Base-by-base conservation (phyloP, 768 basidiomycete genomes). In the Kwoniella newhampshirensis region DNA sequence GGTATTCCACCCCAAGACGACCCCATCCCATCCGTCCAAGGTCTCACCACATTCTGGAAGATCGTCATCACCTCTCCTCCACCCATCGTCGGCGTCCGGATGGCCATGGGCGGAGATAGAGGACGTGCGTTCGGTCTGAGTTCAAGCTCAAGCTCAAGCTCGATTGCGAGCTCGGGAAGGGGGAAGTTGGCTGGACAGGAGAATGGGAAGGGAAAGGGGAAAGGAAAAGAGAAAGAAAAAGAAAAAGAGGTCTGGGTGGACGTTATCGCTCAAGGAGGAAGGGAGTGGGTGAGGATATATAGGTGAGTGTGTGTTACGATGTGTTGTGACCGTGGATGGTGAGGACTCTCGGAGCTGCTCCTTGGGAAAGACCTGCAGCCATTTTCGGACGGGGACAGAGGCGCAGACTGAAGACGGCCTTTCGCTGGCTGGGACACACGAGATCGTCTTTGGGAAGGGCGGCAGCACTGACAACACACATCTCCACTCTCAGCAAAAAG, bases 221-320 rank as follows among this genome's bases (percentile, higher is more conserved):
- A 52, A 37, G 53, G 42, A 12, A 55, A 55, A 37, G 43, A 49
- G 17, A 55, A 55, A 27, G 43, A 49, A n/a, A 54, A 46, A 23
- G 56, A 53, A 32, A 57, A 54, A 37, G 60, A 62, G 39, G 56
- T 51, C 28, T 66, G 64, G 59, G 86, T 92, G 0, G 91, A 92
- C 66, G 81, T 92, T 15, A 85, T 91, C 13, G 86, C 86, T 4
- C 83, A 88, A 25, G 82, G 84, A 50, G 90, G 91, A 0, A 78
- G 81, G 18, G 78, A 80, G 5, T 94, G 91, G 91, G 85, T 88
- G 37, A 81, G 89, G 66, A 82, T 92, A 23, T 91, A 91, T 75
- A 91, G 89, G 90, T 89, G 70, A 70, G 86, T 83, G 27, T 26
- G 20, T 3, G 6, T 21, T 18, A 11, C 11, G 12, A 6, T 28